A percentile compares a stretch with the other conserved stretches of the same genome.
These are phyloP conservation scores for Apiotrichum porosum DNA, from an alignment of 1,284 basidiomycete genomes.

Conservation along the genomic window DNA sequence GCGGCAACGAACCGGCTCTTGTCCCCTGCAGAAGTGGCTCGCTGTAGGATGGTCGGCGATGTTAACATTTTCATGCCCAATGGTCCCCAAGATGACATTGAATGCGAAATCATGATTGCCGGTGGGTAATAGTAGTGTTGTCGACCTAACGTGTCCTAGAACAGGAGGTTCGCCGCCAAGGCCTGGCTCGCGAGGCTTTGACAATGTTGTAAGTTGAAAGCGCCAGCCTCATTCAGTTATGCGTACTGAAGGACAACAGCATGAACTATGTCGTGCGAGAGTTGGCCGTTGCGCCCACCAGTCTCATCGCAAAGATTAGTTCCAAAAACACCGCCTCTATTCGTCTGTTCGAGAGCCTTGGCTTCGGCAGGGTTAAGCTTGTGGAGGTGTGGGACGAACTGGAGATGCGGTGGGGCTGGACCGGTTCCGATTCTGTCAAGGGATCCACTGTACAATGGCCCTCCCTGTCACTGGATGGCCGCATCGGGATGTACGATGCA, in stretches of 20 bases:
- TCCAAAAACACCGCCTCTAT: slow-evolving; percentile 57
- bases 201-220: slow-evolving; percentile 52
- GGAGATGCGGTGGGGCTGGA: slow-evolving; percentile 56
- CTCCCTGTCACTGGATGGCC: neutral
- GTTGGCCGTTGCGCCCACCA: slow-evolving; percentile 18
- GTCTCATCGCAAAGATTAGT: slow-evolving; percentile 58
- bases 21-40: slow-evolving; percentile 26
- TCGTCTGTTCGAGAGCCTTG: slow-evolving; percentile 62
- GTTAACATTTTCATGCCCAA: slow-evolving; percentile 43
- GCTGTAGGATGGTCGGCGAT: slow-evolving; percentile 18
- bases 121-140: slow-evolving; percentile 52
- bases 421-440: neutral
- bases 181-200: slow-evolving; percentile 60
- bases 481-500: neutral
- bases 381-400: slow-evolving; percentile 70
- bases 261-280: slow-evolving; percentile 38
- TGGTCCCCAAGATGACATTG: slow-evolving; percentile 55
- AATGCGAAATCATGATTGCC: slow-evolving; percentile 79
- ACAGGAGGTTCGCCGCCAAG: slow-evolving; percentile 3
- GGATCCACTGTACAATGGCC: slow-evolving; percentile 1
- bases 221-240: too few species aligned
- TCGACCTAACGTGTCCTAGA: too few species aligned
- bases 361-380: slow-evolving; percentile 60
- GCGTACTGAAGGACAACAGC: slow-evolving; percentile 38
- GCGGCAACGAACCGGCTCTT: slow-evolving; percentile 14